Evolutionary conservation across 768 basidiomycete genomes (phyloP).

Genomic region (Calocybe cyanea): DNA sequence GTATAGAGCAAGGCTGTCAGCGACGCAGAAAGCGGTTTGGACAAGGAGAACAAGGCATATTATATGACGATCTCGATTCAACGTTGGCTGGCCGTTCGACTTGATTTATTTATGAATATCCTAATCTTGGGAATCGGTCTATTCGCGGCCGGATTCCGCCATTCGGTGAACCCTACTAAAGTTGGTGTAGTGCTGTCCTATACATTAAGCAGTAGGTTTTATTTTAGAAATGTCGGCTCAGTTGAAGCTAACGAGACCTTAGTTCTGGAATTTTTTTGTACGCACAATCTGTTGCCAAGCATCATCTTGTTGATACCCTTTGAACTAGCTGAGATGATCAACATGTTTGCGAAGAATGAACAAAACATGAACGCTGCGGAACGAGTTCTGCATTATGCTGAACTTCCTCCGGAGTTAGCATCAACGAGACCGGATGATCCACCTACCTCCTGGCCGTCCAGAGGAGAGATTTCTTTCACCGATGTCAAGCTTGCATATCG

Average conservation of each 20-base stretch:
- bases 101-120: constrained; percentile 66
- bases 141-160: constrained; percentile 62
- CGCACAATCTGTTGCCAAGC: constrained; percentile 14
- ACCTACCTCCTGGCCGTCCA: constrained; percentile 42
- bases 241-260: not conserved
- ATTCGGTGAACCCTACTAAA: constrained; percentile 53
- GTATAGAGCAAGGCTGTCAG: constrained; percentile 42
- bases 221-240: not conserved
- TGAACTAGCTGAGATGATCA: constrained; percentile 46
- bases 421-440: constrained; percentile 40
- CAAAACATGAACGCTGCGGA: constrained; percentile 76
- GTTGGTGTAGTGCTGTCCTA: constrained; percentile 62
- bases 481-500: constrained; percentile 59
- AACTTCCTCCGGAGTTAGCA: constrained; percentile 56
- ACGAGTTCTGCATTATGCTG: constrained; percentile 63
- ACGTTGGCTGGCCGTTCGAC: constrained; percentile 57
- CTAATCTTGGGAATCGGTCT: constrained; percentile 66
- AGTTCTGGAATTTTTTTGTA: constrained; percentile 56
- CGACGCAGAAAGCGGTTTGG: constrained; percentile 50
- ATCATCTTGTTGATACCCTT: not conserved
- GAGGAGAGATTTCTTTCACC: constrained; percentile 52
- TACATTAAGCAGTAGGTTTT: constrained; percentile 43
- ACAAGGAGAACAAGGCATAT: constrained; percentile 60
- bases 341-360: constrained; percentile 56
- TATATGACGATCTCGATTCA: constrained; percentile 65